Base-by-base conservation (phyloP, 805 yeast genomes). In the Brettanomyces bruxellensis region DNA sequence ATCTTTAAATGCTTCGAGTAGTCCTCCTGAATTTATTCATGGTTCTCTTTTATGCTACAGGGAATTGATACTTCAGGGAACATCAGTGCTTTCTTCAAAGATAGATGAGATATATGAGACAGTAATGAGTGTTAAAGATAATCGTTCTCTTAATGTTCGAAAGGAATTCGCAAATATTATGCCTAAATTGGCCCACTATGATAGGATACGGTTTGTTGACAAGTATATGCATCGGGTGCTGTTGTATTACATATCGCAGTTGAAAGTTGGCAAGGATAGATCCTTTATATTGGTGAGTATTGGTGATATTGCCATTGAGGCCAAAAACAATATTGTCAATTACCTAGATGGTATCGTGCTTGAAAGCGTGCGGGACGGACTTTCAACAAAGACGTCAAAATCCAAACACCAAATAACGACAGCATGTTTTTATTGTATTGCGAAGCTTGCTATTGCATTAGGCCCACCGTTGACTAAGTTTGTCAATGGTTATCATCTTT, bases 391-490 rank as follows among this genome's bases (percentile, higher is more conserved):
- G 55, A 67, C 70, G n/a, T 71, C 77, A 32, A 78, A 79, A 51
- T 63, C 72, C 3, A 73, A 90, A 48, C 83, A 79, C 57, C 89
- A 84, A 43, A 79, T 84, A 40, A 95, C 87, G 53, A 83, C 86
- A 0, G 89, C 95, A 1, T 78, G 91, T 22, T 91, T 90, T 57
- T 86, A 85, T 55, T 93, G 98, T 60, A 73, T 91, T 40, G 87
- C 95, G 0, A 85, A 87, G 64, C 67, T 93, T 35, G 90, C 96
- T 0, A 74, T 75, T 25, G 91, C 98, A 0, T 87, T 91, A 13
- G 97, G 97, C 0, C 95, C 96, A 11, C 95, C 96, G 0, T 69
- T 91, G 47, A 86, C 96, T 0, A 93, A 91, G 58, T 89, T 87
- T 60, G 67, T 93, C 46, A 90, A 88, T 52, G 76, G 83, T 50